A percentile compares a stretch with the other conserved stretches of the same genome.
Conservation (phyloP, 805 yeast genomes). For the Saturnispora dispora region DNA sequence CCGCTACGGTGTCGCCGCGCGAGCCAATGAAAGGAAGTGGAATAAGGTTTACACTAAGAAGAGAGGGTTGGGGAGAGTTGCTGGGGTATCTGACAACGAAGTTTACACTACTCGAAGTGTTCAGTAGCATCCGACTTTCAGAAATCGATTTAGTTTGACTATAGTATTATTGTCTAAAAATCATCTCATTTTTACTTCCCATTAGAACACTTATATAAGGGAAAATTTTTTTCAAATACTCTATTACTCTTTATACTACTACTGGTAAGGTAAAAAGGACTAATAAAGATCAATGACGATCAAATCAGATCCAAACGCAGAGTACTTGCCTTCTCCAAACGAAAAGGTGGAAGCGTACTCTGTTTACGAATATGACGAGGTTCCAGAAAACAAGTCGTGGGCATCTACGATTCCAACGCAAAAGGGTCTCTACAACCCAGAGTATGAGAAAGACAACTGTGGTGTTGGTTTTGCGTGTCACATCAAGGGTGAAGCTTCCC, state of each 20-base stretch:
- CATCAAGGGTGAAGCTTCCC: conserved; percentile 79
- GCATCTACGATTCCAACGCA: conserved; percentile 79
- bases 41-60: background rate
- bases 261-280: background rate
- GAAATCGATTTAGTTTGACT: background rate
- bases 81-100: too few species aligned
- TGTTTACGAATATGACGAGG: conserved; percentile 62
- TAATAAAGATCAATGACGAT: conserved; percentile 15
- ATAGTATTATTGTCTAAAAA: too few species aligned
- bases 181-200: background rate
- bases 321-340: conserved; percentile 17
- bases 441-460: conserved; percentile 91
- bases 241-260: background rate
- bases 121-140: background rate
- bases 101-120: background rate
- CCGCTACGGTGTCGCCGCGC: background rate
- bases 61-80: background rate
- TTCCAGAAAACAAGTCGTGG: conserved; percentile 80
- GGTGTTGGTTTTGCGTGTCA: conserved; percentile 95
- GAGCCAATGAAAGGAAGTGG: background rate
- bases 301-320: conserved; percentile 24
- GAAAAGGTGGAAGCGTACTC: conserved; percentile 24
- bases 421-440: conserved; percentile 91
- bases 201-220: background rate
- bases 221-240: background rate